Percentiles rank a stretch among this genome's conserved stretches.
Conservation (phyloP, 257 asterid species). For the Salvia rosmarinus region DNA sequence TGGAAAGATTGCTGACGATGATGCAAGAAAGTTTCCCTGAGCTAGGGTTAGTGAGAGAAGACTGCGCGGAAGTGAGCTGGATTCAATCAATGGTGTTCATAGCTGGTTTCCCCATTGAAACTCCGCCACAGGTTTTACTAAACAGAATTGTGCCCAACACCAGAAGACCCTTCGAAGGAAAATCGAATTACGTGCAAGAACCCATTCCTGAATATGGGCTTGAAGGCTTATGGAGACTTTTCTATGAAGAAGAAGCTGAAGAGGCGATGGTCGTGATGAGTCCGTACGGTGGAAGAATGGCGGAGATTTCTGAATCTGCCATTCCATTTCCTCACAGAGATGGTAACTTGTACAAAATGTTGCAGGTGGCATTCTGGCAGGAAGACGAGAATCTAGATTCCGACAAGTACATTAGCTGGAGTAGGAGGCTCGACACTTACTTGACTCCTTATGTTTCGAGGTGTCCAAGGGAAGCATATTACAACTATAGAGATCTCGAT, state of each 20-base stretch:
- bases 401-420: constrained; percentile 33
- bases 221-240: constrained; percentile 1
- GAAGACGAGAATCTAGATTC: constrained; percentile 24
- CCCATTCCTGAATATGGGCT: constrained; percentile 18
- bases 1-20: neutral
- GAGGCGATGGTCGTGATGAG: neutral
- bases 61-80: constrained; percentile 31
- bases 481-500: constrained; percentile 49
- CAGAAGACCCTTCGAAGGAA: neutral
- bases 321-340: constrained; percentile 29
- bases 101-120: neutral
- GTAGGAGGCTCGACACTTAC: constrained; percentile 33
- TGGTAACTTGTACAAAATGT: constrained; percentile 30
- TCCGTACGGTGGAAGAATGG: constrained; percentile 28
- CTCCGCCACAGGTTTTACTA: neutral
- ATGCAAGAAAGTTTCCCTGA: constrained; percentile 38
- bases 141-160: neutral
- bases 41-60: constrained; percentile 28
- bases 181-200: constrained; percentile 24
- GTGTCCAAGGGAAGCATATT: constrained; percentile 39
- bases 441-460: constrained; percentile 46
- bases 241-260: neutral
- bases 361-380: constrained; percentile 36
- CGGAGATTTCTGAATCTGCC: constrained; percentile 22
- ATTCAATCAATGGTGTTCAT: neutral